Evolutionary conservation across 306 rosid species (phyloP), one percentile per base, ranked within the genome.

Genomic region (Echinosophora koreensis): DNA sequence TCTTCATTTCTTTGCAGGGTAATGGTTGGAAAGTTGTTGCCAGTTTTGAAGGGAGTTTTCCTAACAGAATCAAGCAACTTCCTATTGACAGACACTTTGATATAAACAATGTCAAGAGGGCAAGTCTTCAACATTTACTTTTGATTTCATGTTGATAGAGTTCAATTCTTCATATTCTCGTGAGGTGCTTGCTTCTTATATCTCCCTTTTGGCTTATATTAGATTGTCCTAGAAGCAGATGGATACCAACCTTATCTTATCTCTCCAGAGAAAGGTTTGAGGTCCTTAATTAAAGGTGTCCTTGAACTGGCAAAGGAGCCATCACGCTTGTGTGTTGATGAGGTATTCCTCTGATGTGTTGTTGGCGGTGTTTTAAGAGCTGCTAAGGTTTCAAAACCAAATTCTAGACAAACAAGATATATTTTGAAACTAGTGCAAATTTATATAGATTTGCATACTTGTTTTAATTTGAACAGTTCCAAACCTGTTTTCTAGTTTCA

Each of bases 211-310:
- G 68, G 69, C 30, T 38, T 59, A 69, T 72, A 52, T 80, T 83
- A 95, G 99, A 88, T 95, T 81, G 99, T 95, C 77, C 91, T 95
- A 81, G 97, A 95, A 88, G 99, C 99, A 32, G 99, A 95, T 87
- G 99, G 99, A 77, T 95, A 95, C 82, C 99, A 95, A 85, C 99
- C 99, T 30, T 92, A 95, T 87, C 97, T 95, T 73, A 92, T 95
- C 83, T 95, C 99, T 61, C 99, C 99, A 28, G 99, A 92, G 84
- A 95, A 95, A 86, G 99, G 98, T 82, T 89, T 95, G 78, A 92
- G 99, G 86, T 95, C 99, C 62, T 87, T 95, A 73, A 95, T 95
- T 69, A 95, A 95, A 87, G 97, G 92, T 16, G 99, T 95, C 79
- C 88, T 95, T 74, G 97, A 95, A 85, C 88, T 95, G 80, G 99